Evolutionary conservation across 2,329 filamentous ascomycete genomes (phyloP).

Genomic region (Plectosphaerella sp.): DNA sequence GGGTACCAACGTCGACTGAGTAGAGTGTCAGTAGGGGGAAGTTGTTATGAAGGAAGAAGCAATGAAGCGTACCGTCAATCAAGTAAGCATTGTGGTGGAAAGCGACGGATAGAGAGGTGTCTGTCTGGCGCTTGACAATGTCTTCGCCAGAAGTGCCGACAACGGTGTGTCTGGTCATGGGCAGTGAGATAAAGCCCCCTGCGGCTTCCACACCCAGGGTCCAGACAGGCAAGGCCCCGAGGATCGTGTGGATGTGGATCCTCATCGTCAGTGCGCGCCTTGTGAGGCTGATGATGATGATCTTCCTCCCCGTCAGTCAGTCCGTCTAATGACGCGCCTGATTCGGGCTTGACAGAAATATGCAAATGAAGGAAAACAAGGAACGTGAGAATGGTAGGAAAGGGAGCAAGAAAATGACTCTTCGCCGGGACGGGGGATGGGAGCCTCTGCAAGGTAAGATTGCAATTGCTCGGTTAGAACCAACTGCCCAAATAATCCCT

Average conservation of each 20-base stretch:
- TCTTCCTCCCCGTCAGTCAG: neutral
- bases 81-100: neutral
- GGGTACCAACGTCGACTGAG: neutral
- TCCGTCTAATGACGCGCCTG: neutral
- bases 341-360: neutral
- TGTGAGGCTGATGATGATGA: neutral
- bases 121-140: neutral
- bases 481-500: too few relatives aligned
- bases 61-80: neutral
- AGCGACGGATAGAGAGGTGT: neutral
- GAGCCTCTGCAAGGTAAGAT: neutral
- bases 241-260: neutral
- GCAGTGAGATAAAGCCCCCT: neutral
- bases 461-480: too few relatives aligned
- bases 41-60: neutral
- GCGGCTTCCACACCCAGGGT: neutral
- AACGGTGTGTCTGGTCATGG: neutral
- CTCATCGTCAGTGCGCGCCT: neutral
- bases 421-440: neutral
- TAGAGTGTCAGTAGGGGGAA: neutral
- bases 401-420: neutral
- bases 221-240: neutral
- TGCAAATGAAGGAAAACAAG: neutral
- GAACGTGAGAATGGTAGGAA: neutral
- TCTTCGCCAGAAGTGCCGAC: neutral